Evolutionary conservation across 805 yeast genomes (phyloP).

Genomic region (Candida boidinii): DNA sequence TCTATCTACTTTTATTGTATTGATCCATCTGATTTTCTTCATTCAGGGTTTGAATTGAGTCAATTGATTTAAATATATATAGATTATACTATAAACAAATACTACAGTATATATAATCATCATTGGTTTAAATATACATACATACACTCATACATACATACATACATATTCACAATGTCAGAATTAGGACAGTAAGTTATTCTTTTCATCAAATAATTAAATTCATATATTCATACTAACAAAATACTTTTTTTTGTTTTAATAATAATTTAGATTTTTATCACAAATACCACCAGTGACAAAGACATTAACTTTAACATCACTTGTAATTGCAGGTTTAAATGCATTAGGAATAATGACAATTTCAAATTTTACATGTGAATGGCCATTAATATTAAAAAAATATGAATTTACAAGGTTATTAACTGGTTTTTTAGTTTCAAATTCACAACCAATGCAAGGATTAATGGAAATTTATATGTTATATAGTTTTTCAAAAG

Average conservation of each 20-base stretch:
- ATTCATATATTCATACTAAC: neutral
- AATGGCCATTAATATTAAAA: conserved; percentile 22
- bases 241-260: too few species aligned
- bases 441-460: conserved; percentile 32
- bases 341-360: conserved; percentile 23
- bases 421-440: conserved; percentile 41
- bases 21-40: too few species aligned
- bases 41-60: too few species aligned
- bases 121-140: too few species aligned
- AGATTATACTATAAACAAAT: too few species aligned
- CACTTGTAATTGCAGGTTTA: conserved; percentile 35
- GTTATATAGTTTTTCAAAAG: conserved; percentile 48
- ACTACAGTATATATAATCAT: too few species aligned
- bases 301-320: conserved; percentile 40
- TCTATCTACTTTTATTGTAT: too few species aligned
- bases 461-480: conserved; percentile 46
- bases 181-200: conserved; percentile 22
- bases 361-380: conserved; percentile 15
- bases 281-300: conserved; percentile 54
- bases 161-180: conserved; percentile 15
- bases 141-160: too few species aligned
- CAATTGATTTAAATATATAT: too few species aligned
- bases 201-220: too few species aligned
- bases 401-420: conserved; percentile 36
- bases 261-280: conserved; percentile 22